Percentiles rank a stretch among this genome's conserved stretches.
These are phyloP conservation scores for Edaphochlamys debaryana DNA, from an alignment of 139 green algal species.

Conservation along the genomic window DNA sequence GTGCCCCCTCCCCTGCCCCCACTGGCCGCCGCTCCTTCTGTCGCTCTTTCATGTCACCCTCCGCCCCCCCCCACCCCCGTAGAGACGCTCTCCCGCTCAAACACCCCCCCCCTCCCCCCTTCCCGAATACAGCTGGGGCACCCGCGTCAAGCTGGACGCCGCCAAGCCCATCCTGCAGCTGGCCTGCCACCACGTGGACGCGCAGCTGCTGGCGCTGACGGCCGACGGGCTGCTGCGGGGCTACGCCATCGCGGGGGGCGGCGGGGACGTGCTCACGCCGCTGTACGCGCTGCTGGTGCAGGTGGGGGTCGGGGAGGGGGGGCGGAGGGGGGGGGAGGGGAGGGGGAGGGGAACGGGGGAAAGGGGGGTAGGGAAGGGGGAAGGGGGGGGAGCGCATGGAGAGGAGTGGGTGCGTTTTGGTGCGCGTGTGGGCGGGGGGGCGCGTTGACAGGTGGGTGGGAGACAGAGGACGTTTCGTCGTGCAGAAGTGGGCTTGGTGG, in stretches of 20 bases:
- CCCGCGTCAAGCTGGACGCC: conserved; percentile 54
- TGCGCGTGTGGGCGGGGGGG: no score
- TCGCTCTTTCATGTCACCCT: no score
- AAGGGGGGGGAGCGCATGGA: no score
- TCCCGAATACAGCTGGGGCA: conserved; percentile 34
- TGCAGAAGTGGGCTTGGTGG: no score
- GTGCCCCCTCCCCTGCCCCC: no score
- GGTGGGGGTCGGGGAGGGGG: not conserved
- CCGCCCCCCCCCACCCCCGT: not conserved
- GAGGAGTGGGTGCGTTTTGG: no score
- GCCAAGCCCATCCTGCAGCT: conserved; percentile 47
- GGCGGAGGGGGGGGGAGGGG: not conserved
- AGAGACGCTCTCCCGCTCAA: no score
- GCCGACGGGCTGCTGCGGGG: conserved; percentile 52
- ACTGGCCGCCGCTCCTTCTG: no score
- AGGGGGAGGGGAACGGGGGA: not conserved
- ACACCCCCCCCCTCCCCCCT: not conserved
- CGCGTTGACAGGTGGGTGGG: no score
- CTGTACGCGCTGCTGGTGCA: conserved; percentile 35
- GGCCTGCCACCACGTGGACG: conserved; percentile 38
- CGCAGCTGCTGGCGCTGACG: conserved; percentile 53
- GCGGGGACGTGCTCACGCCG: conserved; percentile 23
- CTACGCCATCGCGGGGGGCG: conserved; percentile 40
- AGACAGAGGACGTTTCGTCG: no score
- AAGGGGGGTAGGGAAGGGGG: not conserved